Evolutionary conservation across 371 early-diverging fungal genomes (phyloP).

Genomic region (Lichtheimia ornata): DNA sequence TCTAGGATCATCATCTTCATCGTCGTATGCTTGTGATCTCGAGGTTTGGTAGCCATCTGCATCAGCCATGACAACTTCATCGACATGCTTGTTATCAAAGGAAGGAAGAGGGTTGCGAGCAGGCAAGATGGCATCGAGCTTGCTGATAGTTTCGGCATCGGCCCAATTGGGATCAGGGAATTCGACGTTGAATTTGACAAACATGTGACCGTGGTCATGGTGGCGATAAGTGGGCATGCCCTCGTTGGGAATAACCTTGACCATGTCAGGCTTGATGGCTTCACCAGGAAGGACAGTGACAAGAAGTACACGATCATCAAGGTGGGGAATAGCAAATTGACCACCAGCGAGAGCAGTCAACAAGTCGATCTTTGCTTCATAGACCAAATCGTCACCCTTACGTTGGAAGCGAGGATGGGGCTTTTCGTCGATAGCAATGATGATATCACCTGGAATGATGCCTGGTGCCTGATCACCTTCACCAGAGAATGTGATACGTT

Average conservation of each 20-base stretch:
- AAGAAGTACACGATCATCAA: conserved; percentile 85
- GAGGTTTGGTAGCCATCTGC: conserved; percentile 74
- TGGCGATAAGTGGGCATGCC: conserved; percentile 95
- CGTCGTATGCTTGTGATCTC: conserved; percentile 47
- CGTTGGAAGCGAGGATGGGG: conserved; percentile 86
- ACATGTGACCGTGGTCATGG: conserved; percentile 88
- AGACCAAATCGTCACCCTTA: conserved; percentile 84
- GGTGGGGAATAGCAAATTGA: conserved; percentile 81
- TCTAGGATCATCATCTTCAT: conserved; percentile 71
- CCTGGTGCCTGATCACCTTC: conserved; percentile 91
- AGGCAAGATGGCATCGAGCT: conserved; percentile 72
- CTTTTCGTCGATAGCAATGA: conserved; percentile 91
- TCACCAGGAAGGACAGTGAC: conserved; percentile 92
- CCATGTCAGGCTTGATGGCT: conserved; percentile 66
- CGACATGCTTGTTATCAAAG: conserved; percentile 54
- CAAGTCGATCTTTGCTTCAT: conserved; percentile 85
- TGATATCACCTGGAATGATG: conserved; percentile 80
- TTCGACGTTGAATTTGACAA: conserved; percentile 84
- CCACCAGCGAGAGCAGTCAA: conserved; percentile 94
- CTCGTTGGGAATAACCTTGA: conserved; percentile 82
- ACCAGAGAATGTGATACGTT: conserved; percentile 87
- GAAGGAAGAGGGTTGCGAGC: conserved; percentile 47
- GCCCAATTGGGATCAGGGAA: conserved; percentile 91
- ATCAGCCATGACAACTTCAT: conserved; percentile 79
- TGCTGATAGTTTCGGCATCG: conserved; percentile 57